Percentiles rank a stretch among this genome's conserved stretches.
These are phyloP conservation scores for Rhynchosporium agropyri DNA, from an alignment of 2,329 filamentous ascomycete species.

Conservation along the genomic window DNA sequence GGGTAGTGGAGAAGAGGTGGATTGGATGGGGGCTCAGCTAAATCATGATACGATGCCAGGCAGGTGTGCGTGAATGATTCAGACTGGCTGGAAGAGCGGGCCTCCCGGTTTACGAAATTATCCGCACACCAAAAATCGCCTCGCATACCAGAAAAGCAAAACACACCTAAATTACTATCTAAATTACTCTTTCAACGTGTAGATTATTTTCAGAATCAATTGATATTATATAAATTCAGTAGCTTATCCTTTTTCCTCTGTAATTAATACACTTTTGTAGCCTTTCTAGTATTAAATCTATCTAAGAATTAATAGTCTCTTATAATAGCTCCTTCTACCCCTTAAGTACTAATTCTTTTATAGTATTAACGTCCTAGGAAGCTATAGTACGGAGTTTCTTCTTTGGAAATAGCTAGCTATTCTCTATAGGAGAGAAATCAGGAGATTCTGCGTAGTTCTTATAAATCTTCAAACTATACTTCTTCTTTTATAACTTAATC, in stretches of 20 bases:
- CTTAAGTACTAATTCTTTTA: constrained; percentile 3
- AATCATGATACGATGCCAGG: not conserved
- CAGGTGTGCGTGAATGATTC: too few relatives aligned
- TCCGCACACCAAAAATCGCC: not conserved
- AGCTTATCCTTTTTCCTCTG: not conserved
- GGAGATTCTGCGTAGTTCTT: constrained; percentile 5
- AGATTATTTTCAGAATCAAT: not conserved
- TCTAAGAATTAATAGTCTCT: constrained; percentile 7
- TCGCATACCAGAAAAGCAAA: not conserved
- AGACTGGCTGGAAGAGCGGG: too few relatives aligned
- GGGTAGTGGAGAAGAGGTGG: not conserved
- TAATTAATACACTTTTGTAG: not conserved
- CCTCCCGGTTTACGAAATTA: too few relatives aligned
- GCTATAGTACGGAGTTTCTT: not conserved
- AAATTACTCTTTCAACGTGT: not conserved
- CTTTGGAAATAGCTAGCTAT: not conserved
- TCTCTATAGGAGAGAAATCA: constrained; percentile 10
- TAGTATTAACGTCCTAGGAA: constrained; percentile 3
- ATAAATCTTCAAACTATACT: not conserved
- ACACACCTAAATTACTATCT: not conserved
- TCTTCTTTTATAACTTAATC: not conserved
- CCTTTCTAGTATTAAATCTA: not conserved
- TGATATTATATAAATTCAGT: not conserved
- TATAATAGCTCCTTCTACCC: not conserved
- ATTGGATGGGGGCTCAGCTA: not conserved